Evolutionary conservation across 2,329 filamentous ascomycete genomes (phyloP).

Genomic region (Ceratocystiopsis minuta): DNA sequence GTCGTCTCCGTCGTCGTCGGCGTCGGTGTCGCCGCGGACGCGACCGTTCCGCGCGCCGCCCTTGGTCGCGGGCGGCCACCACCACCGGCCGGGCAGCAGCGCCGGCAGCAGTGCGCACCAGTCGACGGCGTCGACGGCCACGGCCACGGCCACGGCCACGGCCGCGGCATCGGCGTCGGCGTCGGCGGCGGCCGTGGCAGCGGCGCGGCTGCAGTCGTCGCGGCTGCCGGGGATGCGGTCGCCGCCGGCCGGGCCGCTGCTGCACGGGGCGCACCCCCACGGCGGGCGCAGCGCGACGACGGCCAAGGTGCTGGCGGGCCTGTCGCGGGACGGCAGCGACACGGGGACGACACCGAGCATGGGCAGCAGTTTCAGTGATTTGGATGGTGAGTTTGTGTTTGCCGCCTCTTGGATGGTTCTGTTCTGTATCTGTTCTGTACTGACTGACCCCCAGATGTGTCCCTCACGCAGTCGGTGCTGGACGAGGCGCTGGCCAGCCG

Average conservation of each 20-base stretch:
- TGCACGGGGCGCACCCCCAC: no score
- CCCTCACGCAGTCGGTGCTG: no score
- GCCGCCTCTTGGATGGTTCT: no score
- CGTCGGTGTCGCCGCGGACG: neutral
- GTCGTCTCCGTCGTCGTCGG: no score
- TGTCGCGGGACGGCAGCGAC: slow-evolving; percentile 40
- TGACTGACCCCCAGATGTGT: neutral
- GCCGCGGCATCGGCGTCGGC: neutral
- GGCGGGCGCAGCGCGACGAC: no score
- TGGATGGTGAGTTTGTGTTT: slow-evolving; percentile 48
- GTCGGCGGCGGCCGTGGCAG: slow-evolving; percentile 12
- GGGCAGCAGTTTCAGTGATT: slow-evolving; percentile 73
- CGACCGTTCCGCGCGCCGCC: neutral
- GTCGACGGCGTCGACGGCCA: no score
- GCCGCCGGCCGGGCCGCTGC: slow-evolving; percentile 21
- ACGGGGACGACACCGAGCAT: slow-evolving; percentile 49
- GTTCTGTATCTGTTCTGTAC: neutral
- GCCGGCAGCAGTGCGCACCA: no score
- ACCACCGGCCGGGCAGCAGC: no score
- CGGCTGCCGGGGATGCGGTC: slow-evolving; percentile 17
- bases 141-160: no score
- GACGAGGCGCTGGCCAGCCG: no score
- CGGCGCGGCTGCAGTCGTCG: slow-evolving; percentile 3
- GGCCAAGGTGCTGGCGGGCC: no score
- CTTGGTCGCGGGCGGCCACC: no score